A percentile compares a stretch with the other conserved stretches of the same genome.
These are phyloP conservation scores for Aspergillus sp. DNA, from an alignment of 2,329 filamentous ascomycete species.

Conservation along the genomic window DNA sequence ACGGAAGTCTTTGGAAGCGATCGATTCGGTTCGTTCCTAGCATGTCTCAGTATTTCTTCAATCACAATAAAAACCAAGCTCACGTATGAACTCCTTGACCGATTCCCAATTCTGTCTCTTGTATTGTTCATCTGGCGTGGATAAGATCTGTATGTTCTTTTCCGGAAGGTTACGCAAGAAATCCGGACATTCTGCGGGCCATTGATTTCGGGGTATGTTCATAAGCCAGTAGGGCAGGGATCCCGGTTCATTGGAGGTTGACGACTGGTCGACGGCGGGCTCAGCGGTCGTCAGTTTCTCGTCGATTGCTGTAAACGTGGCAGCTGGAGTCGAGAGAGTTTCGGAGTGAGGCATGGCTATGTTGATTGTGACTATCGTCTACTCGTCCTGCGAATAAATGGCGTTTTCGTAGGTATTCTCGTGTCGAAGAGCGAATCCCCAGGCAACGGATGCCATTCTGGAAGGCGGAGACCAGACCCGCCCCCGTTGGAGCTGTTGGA, in stretches of 20 bases:
- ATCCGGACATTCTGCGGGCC: constrained; percentile 62
- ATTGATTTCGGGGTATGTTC: constrained; percentile 61
- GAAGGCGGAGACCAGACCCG: neutral
- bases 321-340: constrained; percentile 10
- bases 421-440: too few species aligned
- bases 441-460: neutral
- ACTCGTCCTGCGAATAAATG: neutral
- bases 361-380: neutral
- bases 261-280: constrained; percentile 6
- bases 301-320: constrained; percentile 18
- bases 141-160: constrained; percentile 66
- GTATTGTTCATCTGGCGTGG: constrained; percentile 63
- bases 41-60: neutral
- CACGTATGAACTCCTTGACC: constrained; percentile 56
- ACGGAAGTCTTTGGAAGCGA: constrained; percentile 68
- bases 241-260: constrained; percentile 5
- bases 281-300: constrained; percentile 14
- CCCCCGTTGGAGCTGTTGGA: neutral
- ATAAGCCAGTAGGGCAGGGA: constrained; percentile 69
- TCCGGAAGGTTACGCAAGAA: constrained; percentile 57
- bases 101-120: constrained; percentile 60
- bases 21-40: constrained; percentile 62
- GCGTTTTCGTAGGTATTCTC: neutral
- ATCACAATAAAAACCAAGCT: constrained; percentile 1
- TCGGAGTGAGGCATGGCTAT: neutral